Conservation (phyloP, 2,329 filamentous ascomycete species). For the Pseudocercospora musae region DNA sequence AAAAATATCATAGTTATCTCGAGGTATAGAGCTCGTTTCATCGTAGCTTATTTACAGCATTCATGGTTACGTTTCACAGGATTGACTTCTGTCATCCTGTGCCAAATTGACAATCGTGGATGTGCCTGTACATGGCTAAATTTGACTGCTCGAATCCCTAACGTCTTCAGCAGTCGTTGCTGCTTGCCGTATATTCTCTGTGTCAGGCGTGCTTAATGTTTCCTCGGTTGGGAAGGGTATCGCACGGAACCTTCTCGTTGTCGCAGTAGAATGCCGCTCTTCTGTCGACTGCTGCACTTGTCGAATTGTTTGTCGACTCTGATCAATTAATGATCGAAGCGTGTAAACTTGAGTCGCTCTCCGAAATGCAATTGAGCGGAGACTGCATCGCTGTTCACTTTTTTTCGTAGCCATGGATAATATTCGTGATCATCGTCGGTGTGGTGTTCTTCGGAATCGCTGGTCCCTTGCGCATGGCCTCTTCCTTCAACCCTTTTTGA, state of each 20-base stretch:
- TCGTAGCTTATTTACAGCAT: not conserved
- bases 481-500: conserved; percentile 16
- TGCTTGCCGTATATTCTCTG: not conserved
- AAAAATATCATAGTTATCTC: no score
- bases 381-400: not conserved
- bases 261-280: not conserved
- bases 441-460: not conserved
- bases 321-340: not conserved
- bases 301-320: not conserved
- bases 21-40: not conserved
- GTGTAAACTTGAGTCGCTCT: not conserved
- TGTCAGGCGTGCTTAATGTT: not conserved
- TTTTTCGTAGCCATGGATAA: not conserved
- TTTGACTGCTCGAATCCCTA: not conserved
- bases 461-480: not conserved
- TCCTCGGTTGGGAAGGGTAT: not conserved
- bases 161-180: not conserved
- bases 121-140: not conserved
- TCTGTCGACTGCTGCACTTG: not conserved
- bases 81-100: not conserved
- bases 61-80: not conserved
- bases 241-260: not conserved
- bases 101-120: not conserved
- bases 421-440: not conserved
- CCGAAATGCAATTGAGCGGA: not conserved